Evolutionary conservation across 768 basidiomycete species (phyloP).

Genomic region (Crassisporium funariophilum): DNA sequence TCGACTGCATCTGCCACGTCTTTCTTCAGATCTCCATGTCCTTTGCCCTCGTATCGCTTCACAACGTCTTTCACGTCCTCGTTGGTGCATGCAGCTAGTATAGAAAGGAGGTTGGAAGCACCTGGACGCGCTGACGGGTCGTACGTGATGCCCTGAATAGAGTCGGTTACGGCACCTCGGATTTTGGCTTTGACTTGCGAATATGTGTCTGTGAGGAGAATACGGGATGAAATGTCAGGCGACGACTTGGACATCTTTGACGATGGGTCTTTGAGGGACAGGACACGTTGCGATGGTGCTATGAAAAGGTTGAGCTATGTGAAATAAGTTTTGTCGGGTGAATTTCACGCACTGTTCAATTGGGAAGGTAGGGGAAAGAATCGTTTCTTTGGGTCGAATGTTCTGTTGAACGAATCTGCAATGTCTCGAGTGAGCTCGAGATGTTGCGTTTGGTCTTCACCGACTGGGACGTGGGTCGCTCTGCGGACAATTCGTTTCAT

Average conservation of each 20-base stretch:
- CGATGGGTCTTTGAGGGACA: constrained; percentile 82
- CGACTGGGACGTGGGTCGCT: constrained; percentile 92
- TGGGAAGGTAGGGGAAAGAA: constrained; percentile 76
- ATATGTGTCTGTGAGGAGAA: constrained; percentile 79
- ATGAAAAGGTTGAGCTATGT: background rate
- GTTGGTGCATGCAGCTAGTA: constrained; percentile 73
- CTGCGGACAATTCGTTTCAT: constrained; percentile 37
- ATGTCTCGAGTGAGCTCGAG: constrained; percentile 86
- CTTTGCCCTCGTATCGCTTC: constrained; percentile 49
- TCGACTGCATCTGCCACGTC: constrained; percentile 77
- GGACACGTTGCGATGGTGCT: constrained; percentile 82
- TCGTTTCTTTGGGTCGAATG: constrained; percentile 46
- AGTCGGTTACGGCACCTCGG: constrained; percentile 84
- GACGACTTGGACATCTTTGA: constrained; percentile 98
- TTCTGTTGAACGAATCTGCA: constrained; percentile 80
- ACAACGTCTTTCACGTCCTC: constrained; percentile 49
- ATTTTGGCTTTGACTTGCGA: constrained; percentile 69
- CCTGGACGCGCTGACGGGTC: constrained; percentile 84
- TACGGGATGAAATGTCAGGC: constrained; percentile 74
- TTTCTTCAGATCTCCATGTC: constrained; percentile 70
- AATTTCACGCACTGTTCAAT: constrained; percentile 63
- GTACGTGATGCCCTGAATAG: constrained; percentile 70
- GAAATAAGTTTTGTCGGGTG: background rate
- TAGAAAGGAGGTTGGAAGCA: constrained; percentile 76
- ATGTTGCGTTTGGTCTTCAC: constrained; percentile 96